Conservation (phyloP, 352 stramenopile genomes). For the Phytophthora fragariae region DNA sequence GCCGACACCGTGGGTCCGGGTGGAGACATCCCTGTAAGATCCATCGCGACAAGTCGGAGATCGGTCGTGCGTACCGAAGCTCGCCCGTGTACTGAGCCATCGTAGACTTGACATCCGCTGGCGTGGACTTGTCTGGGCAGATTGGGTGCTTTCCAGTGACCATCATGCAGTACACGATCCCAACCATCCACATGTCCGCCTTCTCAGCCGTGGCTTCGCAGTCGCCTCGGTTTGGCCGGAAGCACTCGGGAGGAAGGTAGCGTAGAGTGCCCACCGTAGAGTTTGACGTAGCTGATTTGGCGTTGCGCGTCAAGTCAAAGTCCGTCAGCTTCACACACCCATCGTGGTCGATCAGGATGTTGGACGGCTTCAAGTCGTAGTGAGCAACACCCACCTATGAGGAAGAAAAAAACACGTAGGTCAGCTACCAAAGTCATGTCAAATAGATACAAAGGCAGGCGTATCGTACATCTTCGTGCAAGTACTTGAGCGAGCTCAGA, state of each 20-base stretch:
- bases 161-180: slow-evolving; percentile 81
- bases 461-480: slow-evolving; percentile 70
- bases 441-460: background rate
- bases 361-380: slow-evolving; percentile 97
- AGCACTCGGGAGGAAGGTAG: slow-evolving; percentile 82
- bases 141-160: slow-evolving; percentile 82
- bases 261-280: slow-evolving; percentile 77
- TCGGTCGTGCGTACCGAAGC: slow-evolving; percentile 47
- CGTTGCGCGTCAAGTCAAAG: slow-evolving; percentile 87
- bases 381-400: slow-evolving; percentile 77
- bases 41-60: slow-evolving; percentile 70
- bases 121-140: slow-evolving; percentile 63
- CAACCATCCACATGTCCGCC: slow-evolving; percentile 87
- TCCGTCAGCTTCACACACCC: slow-evolving; percentile 92
- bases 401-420: slow-evolving; percentile 1
- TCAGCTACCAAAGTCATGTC: slow-evolving; percentile 5
- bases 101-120: slow-evolving; percentile 52
- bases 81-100: slow-evolving; percentile 46
- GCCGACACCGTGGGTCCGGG: slow-evolving; percentile 67
- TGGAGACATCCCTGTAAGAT: slow-evolving; percentile 78
- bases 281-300: slow-evolving; percentile 60
- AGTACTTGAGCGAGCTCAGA: slow-evolving; percentile 70
- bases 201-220: slow-evolving; percentile 79
- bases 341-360: slow-evolving; percentile 94
- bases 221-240: slow-evolving; percentile 58